Evolutionary conservation across 768 basidiomycete species (phyloP).

Genomic region (Strobilomyces dryophilus): DNA sequence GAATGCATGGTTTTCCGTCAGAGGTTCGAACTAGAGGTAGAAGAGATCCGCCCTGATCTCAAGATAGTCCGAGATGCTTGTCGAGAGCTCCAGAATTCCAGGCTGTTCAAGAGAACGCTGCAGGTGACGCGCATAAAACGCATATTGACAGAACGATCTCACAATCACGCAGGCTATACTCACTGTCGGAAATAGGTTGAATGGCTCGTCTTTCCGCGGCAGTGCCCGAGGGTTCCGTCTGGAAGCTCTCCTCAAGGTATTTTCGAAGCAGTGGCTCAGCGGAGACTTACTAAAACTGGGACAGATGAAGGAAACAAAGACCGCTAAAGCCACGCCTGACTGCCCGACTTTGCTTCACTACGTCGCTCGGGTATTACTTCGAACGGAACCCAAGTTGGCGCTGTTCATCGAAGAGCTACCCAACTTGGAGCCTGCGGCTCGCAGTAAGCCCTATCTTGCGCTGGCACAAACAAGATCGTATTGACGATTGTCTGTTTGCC

Average conservation of each 20-base stretch:
- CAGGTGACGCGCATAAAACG: constrained; percentile 39
- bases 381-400: constrained; percentile 59
- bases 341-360: constrained; percentile 93
- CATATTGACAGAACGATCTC: neutral
- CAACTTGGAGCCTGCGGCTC: constrained; percentile 76
- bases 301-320: constrained; percentile 82
- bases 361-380: constrained; percentile 68
- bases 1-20: constrained; percentile 82
- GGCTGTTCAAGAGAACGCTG: constrained; percentile 64
- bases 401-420: constrained; percentile 79
- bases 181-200: constrained; percentile 76
- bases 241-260: constrained; percentile 76
- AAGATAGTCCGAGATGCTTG: constrained; percentile 68
- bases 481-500: neutral
- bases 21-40: constrained; percentile 78
- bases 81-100: constrained; percentile 60
- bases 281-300: neutral
- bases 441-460: constrained; percentile 44
- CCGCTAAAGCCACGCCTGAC: constrained; percentile 56
- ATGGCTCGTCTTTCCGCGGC: constrained; percentile 79
- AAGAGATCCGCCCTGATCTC: constrained; percentile 80
- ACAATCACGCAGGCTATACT: constrained; percentile 54
- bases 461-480: neutral
- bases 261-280: neutral
- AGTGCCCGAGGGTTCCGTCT: constrained; percentile 82